These are phyloP conservation scores for Grosmannia clavigera DNA, from an alignment of 2,329 filamentous ascomycete species.

Conservation along the genomic window DNA sequence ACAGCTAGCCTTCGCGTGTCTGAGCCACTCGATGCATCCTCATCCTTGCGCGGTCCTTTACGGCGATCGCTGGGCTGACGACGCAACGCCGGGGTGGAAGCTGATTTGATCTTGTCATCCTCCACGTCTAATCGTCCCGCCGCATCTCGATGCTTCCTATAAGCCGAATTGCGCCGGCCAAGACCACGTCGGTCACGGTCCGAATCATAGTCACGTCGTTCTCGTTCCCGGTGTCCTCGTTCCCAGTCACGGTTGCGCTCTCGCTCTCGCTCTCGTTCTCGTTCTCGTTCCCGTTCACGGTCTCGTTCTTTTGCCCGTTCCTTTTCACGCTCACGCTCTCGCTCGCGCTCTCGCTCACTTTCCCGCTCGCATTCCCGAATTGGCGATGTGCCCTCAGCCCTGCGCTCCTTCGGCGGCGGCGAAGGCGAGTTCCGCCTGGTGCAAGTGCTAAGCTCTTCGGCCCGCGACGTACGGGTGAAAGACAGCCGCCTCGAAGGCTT, in stretches of 20 bases:
- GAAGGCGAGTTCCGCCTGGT: constrained; percentile 6
- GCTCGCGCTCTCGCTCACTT: neutral
- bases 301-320: constrained; percentile 5
- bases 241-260: constrained; percentile 1
- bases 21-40: neutral
- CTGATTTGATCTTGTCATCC: neutral
- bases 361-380: neutral
- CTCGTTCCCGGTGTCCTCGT: constrained; percentile 1
- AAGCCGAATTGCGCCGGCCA: neutral
- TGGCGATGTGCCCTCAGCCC: constrained; percentile 9
- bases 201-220: constrained; percentile 1
- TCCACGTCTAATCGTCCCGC: neutral
- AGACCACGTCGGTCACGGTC: neutral
- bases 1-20: neutral
- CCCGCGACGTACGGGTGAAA: constrained; percentile 7
- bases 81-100: neutral
- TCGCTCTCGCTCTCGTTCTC: neutral
- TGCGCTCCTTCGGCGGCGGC: constrained; percentile 16
- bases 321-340: constrained; percentile 3
- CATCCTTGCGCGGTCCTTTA: neutral
- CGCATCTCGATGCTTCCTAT: neutral
- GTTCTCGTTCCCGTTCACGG: constrained; percentile 1
- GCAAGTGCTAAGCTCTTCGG: constrained; percentile 8
- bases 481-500: constrained; percentile 7
- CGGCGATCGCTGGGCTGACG: neutral